A percentile compares a stretch with the other conserved stretches of the same genome.
phyloP scores from a whole-genome alignment of 257 asterid genomes.

The Gentiana dahurica region DNA sequence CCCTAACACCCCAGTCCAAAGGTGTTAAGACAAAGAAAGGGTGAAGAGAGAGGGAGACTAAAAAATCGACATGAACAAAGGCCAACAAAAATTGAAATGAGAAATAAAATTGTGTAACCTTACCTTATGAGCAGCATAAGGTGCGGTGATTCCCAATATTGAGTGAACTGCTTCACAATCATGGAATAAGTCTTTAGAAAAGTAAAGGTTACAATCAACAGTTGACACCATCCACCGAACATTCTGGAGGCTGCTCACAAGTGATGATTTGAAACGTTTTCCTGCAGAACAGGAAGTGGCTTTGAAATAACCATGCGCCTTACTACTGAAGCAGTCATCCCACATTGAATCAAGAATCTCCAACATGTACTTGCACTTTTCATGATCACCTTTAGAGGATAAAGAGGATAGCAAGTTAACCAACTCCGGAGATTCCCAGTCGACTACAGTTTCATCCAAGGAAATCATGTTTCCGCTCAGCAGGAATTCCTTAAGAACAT shows the following conservation, averaged over 20 bases:
- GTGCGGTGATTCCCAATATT: slow-evolving; percentile 63
- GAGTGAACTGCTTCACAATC: slow-evolving; percentile 69
- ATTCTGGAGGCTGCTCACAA: slow-evolving; percentile 44
- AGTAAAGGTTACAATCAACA: slow-evolving; percentile 43
- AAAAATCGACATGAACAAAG: not conserved
- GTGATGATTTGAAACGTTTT: slow-evolving; percentile 46
- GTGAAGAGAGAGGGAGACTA: not conserved
- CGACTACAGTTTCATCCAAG: slow-evolving; percentile 25
- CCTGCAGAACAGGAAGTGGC: slow-evolving; percentile 36
- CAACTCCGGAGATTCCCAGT: slow-evolving; percentile 85
- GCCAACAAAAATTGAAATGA: too few relatives aligned
- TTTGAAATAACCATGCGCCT: slow-evolving; percentile 36
- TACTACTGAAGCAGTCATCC: slow-evolving; percentile 66
- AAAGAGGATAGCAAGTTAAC: slow-evolving; percentile 39
- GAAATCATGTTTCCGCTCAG: slow-evolving; percentile 24
- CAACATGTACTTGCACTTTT: slow-evolving; percentile 55
- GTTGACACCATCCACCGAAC: slow-evolving; percentile 58
- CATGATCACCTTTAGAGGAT: slow-evolving; percentile 36
- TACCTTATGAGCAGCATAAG: slow-evolving; percentile 78
- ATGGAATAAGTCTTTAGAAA: slow-evolving; percentile 64
- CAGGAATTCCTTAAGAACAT: slow-evolving; percentile 23
- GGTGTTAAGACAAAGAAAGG: not conserved
- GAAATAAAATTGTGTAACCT: slow-evolving; percentile 7
- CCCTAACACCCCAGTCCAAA: too few relatives aligned
- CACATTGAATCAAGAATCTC: slow-evolving; percentile 82